phyloP scores from a whole-genome alignment of 257 asterid genomes.

The Solanum virginianum region DNA sequence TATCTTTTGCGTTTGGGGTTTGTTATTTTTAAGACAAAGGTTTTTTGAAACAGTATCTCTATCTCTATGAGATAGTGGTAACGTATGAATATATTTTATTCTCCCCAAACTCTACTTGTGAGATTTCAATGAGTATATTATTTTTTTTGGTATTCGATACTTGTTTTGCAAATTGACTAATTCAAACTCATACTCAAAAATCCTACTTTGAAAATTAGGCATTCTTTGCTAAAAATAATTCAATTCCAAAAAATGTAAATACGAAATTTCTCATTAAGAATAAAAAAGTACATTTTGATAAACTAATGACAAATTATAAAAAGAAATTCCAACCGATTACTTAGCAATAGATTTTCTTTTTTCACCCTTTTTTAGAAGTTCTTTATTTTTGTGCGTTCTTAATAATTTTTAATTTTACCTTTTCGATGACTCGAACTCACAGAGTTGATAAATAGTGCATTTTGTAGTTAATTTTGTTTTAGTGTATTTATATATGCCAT shows the following conservation, averaged over 20 bases:
- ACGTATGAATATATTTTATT: too few relatives aligned
- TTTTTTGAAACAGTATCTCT: too few relatives aligned
- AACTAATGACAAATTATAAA: background rate
- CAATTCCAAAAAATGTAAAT: background rate
- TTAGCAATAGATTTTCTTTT: background rate
- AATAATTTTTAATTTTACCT: background rate
- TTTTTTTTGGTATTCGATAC: background rate
- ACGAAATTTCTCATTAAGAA: background rate
- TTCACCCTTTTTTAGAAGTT: background rate
- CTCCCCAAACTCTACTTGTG: too few relatives aligned
- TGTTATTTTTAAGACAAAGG: too few relatives aligned
- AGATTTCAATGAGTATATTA: too few relatives aligned
- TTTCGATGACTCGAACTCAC: background rate
- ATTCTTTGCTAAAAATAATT: background rate
- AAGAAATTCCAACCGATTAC: background rate
- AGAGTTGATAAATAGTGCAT: rapidly evolving
- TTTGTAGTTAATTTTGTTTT: background rate
- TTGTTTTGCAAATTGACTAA: rapidly evolving
- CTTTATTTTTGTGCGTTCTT: too few relatives aligned
- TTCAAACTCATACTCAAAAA: rapidly evolving
- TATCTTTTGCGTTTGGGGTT: too few relatives aligned
- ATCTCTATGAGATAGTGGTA: too few relatives aligned
- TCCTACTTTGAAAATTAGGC: background rate
- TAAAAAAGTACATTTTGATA: background rate
- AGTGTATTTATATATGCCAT: background rate